These are phyloP conservation scores for Suhomyces emberorum DNA, from an alignment of 805 yeast species.

Conservation along the genomic window DNA sequence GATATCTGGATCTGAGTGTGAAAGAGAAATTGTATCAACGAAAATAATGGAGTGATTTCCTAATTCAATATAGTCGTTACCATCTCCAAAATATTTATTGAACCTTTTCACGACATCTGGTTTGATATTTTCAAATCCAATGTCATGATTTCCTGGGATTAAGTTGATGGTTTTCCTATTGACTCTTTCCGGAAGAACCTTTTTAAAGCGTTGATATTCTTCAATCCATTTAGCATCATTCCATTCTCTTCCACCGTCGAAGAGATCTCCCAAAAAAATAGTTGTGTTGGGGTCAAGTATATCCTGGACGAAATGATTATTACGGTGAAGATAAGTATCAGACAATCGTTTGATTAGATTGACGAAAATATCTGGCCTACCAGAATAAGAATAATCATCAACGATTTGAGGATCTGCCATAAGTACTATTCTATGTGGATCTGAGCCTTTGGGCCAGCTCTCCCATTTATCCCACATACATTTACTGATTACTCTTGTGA, in stretches of 20 bases:
- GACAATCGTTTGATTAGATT: conserved; percentile 57
- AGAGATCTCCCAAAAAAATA: conserved; percentile 83
- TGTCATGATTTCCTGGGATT: conserved; percentile 92
- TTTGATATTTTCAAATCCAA: conserved; percentile 82
- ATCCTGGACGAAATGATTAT: conserved; percentile 58
- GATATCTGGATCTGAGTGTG: conserved; percentile 48
- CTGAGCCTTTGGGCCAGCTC: conserved; percentile 39
- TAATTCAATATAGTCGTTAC: conserved; percentile 51
- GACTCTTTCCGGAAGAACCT: conserved; percentile 59
- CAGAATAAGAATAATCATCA: conserved; percentile 85
- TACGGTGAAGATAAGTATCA: conserved; percentile 78
- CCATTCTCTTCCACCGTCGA: conserved; percentile 95
- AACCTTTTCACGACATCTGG: conserved; percentile 60
- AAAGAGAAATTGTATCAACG: conserved; percentile 79
- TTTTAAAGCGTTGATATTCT: conserved; percentile 67
- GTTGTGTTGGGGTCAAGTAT: conserved; percentile 69
- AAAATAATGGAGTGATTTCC: conserved; percentile 72
- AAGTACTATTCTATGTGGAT: conserved; percentile 50
- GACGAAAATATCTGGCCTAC: conserved; percentile 49
- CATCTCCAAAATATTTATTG: conserved; percentile 66
- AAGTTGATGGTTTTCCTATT: conserved; percentile 36
- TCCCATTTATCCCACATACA: conserved; percentile 69
- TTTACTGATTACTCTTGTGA: conserved; percentile 17
- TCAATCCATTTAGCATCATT: conserved; percentile 60
- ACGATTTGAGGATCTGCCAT: conserved; percentile 95